Base-by-base conservation (phyloP, 1,284 basidiomycete genomes). In the Ustilago bromivora region DNA sequence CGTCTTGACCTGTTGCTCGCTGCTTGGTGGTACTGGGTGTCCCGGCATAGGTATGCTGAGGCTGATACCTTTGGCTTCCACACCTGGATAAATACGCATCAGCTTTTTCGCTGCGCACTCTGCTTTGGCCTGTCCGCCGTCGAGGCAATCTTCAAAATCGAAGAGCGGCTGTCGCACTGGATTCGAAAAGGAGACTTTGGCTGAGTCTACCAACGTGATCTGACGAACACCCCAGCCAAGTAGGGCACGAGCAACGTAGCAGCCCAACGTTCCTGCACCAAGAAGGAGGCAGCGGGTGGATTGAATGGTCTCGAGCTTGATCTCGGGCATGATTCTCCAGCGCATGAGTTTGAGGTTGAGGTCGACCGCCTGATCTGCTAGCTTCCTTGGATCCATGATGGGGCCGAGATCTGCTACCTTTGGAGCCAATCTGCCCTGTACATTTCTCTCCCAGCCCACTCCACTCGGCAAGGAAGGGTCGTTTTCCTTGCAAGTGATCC, bases 311-410 rank as follows among this genome's bases (percentile, higher is more conserved):
- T 97, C 95, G 8, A 99, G 89, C 76, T 98, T 90, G 53, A 99
- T 90, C 0, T 90, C 88, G 2, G 97, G 96, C 53, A 99, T 89
- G 76, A 99, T 95, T 10, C 96, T 90, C 96, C 96, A 99, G 35
- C 95, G 90, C 96, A 99, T 98, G 31, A 99, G 90, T 86, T 98
- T 98, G 60, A 99, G 88, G 84, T 99, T 99, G 38, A 99, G 89
- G 86, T 98, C 95, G 11, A 98, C 94, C 0, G 97, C 97, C 87
- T 98, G 96, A 78, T 95, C 92, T 0, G 97, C 96, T 8, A 98
- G 89, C 73, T 93, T 73, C 11, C 49, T 59, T 0, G 96, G 97
- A 85, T 98, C 95, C 93, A 98, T 96, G 91, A 96, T 93, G 0
- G 95, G 93, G 8, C 93, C 95, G 4, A 99, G 87, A 87, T 98